A percentile compares a stretch with the other conserved stretches of the same genome.
Conservation (phyloP, 441 rosid species). For the Erysimum cheiri region DNA sequence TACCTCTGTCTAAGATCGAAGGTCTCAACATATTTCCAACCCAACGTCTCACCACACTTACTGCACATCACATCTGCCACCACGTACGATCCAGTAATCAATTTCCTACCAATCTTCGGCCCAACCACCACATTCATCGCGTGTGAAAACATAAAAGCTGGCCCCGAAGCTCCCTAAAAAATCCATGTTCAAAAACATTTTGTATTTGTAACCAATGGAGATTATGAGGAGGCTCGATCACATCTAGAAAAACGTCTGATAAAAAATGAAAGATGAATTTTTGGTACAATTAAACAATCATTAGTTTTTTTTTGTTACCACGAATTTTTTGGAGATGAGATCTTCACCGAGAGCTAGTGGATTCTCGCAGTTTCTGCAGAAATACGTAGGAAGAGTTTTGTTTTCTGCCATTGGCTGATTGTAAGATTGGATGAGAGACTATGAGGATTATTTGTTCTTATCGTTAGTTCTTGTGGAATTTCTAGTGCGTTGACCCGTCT, state of each 20-base stretch:
- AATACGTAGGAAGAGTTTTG: constrained; percentile 51
- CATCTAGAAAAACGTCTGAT: neutral
- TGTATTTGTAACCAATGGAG: neutral
- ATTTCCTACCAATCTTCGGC: constrained; percentile 45
- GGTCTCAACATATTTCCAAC: constrained; percentile 63
- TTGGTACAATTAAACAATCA: neutral
- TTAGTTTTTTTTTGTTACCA: constrained; percentile 37
- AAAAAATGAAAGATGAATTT: neutral
- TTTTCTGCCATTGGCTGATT: constrained; percentile 48
- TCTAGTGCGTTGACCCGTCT: constrained; percentile 23
- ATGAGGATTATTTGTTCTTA: constrained; percentile 23
- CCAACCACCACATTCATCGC: constrained; percentile 62
- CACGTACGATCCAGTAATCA: constrained; percentile 49
- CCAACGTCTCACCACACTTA: constrained; percentile 57
- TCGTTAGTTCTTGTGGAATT: constrained; percentile 14
- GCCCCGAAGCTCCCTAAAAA: constrained; percentile 56
- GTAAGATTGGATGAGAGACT: constrained; percentile 5
- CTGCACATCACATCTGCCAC: constrained; percentile 55
- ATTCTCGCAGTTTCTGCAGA: constrained; percentile 61
- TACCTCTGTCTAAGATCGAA: constrained; percentile 47
- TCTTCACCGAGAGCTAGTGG: constrained; percentile 60
- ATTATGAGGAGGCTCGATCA: neutral
- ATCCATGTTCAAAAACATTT: neutral
- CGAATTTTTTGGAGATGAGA: constrained; percentile 54
- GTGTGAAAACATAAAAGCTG: constrained; percentile 53